Evolutionary conservation across 495 filamentous ascomycete genomes (phyloP).

Genomic region (Trichocladium uniseriatum): DNA sequence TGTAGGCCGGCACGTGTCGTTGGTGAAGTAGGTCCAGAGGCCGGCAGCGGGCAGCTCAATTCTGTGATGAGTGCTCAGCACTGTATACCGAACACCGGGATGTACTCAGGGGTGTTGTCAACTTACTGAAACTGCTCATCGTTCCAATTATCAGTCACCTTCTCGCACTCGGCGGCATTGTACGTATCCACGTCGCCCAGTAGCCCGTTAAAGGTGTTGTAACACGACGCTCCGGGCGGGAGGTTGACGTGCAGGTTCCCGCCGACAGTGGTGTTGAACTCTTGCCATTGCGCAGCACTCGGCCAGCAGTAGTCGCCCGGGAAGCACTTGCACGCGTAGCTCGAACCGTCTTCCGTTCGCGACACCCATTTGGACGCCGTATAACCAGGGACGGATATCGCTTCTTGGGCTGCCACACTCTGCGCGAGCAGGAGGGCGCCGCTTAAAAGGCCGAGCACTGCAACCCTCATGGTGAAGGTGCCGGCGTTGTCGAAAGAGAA

Average conservation of each 20-base stretch:
- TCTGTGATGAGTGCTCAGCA: conserved; percentile 13
- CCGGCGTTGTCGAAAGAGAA: background rate
- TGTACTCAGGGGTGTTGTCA: no score
- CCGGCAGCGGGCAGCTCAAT: conserved; percentile 32
- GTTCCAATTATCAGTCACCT: conserved; percentile 24
- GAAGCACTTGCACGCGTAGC: conserved; percentile 39
- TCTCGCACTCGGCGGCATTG: conserved; percentile 29
- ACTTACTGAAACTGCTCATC: conserved; percentile 33
- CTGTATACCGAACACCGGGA: no score
- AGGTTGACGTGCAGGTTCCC: conserved; percentile 32
- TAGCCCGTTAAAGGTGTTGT: conserved; percentile 33
- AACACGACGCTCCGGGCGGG: conserved; percentile 33
- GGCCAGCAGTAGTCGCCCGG: conserved; percentile 38
- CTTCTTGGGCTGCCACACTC: background rate
- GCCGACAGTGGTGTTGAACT: conserved; percentile 31
- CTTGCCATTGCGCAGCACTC: conserved; percentile 21
- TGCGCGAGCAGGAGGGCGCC: conserved; percentile 13
- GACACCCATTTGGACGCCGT: conserved; percentile 14
- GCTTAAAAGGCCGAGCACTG: conserved; percentile 7
- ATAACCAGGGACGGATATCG: no score
- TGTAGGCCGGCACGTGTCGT: conserved; percentile 38
- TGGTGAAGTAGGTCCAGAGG: conserved; percentile 40
- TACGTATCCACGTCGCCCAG: conserved; percentile 32
- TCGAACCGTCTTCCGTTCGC: conserved; percentile 20
- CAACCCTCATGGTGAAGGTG: conserved; percentile 11